Conservation (phyloP, 345 rosid genomes). For the Eucalyptus decipiens region DNA sequence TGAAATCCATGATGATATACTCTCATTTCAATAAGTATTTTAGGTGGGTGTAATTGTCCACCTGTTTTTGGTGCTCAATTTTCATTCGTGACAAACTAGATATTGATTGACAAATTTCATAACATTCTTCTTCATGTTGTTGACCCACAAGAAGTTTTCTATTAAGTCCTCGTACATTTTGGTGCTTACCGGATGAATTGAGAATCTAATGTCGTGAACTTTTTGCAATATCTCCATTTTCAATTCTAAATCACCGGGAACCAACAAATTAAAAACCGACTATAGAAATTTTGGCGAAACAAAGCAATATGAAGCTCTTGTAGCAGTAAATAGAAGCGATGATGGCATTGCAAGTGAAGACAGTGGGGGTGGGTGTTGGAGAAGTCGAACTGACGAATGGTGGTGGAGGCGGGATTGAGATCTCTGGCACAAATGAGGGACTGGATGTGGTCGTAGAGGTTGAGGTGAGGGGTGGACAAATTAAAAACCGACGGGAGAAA, state of each 20-base stretch:
- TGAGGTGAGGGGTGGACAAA: background rate
- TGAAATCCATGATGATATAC: background rate
- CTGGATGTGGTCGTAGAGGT: background rate
- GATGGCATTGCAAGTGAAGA: background rate
- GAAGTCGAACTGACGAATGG: background rate
- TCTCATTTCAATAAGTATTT: background rate
- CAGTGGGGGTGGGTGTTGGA: background rate
- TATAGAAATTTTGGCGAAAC: background rate
- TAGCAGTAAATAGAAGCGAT: background rate
- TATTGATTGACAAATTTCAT: background rate
- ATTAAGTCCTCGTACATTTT: background rate
- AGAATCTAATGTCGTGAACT: background rate
- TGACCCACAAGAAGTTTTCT: background rate
- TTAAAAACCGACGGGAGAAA: background rate
- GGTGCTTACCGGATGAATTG: background rate
- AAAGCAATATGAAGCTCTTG: background rate
- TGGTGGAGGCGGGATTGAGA: background rate
- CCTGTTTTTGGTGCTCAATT: background rate
- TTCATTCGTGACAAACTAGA: background rate
- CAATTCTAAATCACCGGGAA: background rate
- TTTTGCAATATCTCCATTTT: background rate
- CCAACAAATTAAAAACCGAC: background rate
- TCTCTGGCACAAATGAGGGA: background rate
- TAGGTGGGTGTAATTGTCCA: background rate
- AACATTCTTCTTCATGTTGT: background rate